phyloP scores from a whole-genome alignment of 2,329 filamentous ascomycete genomes.

The Pseudocercospora fuligena region DNA sequence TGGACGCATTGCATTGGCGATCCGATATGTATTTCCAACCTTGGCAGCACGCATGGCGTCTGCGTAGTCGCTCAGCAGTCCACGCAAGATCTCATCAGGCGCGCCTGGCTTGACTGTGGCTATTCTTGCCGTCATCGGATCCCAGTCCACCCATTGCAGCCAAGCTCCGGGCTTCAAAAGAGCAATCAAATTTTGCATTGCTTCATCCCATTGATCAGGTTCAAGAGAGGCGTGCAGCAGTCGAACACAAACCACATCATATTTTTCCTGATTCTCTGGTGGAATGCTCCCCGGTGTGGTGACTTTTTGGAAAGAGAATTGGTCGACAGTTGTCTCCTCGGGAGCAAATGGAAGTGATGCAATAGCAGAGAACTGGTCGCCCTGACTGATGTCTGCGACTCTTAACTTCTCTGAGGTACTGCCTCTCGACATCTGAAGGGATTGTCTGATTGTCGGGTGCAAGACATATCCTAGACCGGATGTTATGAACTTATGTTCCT shows the following conservation, averaged over 20 bases:
- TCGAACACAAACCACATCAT: constrained; percentile 23
- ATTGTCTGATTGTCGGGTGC: constrained; percentile 22
- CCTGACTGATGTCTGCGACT: constrained; percentile 22
- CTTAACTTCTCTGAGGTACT: not conserved
- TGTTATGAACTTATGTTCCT: constrained; percentile 27
- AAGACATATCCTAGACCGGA: constrained; percentile 23
- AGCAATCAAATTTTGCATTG: constrained; percentile 16
- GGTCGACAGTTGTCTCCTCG: not conserved
- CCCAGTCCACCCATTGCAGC: constrained; percentile 24
- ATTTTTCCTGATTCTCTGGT: constrained; percentile 14
- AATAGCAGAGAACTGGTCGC: not conserved
- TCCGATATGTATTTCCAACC: constrained; percentile 27
- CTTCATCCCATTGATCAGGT: constrained; percentile 16
- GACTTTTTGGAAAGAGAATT: not conserved
- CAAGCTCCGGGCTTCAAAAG: constrained; percentile 25
- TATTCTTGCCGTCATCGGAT: constrained; percentile 28
- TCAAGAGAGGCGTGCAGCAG: constrained; percentile 20
- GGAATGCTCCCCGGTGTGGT: not conserved
- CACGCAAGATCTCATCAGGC: constrained; percentile 20
- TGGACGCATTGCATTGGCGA: constrained; percentile 18
- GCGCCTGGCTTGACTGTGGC: constrained; percentile 27
- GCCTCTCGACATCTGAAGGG: not conserved
- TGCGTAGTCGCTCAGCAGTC: constrained; percentile 20
- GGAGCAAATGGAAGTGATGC: not conserved
- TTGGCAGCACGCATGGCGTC: constrained; percentile 20